Evolutionary conservation across 352 stramenopile species (phyloP).

Genomic region (Elongisporangium undulatum): DNA sequence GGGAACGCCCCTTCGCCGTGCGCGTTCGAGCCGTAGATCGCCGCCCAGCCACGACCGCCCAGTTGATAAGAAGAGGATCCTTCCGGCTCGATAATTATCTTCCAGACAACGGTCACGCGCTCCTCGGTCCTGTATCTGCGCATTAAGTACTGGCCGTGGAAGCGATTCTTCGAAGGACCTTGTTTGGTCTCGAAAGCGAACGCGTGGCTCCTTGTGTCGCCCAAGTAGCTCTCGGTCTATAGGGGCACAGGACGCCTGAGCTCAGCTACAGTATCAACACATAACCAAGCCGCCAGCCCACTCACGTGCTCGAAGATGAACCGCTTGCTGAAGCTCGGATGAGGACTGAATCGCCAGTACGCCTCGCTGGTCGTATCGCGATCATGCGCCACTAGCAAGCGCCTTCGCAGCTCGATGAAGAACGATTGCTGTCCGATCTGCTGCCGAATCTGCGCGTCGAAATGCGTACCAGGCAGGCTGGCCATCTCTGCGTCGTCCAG

Average conservation of each 20-base stretch:
- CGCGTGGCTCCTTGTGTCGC: neutral
- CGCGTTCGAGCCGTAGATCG: neutral
- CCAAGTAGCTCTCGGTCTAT: neutral
- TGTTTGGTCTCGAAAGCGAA: neutral
- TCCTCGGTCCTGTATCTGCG: neutral
- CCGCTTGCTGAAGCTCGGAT: neutral
- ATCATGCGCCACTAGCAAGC: neutral
- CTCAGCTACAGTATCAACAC: no score
- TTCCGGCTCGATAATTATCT: neutral
- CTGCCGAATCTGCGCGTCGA: neutral
- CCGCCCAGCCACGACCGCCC: neutral
- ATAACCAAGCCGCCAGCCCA: no score
- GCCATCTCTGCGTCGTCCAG: neutral
- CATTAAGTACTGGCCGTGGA: neutral
- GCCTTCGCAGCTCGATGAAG: neutral
- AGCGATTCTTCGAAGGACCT: neutral
- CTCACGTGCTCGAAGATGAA: neutral
- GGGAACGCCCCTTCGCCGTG: neutral
- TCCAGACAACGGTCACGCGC: neutral
- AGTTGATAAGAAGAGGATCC: neutral
- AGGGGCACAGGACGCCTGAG: no score
- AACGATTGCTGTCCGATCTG: neutral
- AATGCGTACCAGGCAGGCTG: neutral
- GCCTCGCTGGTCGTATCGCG: neutral
- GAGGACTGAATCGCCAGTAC: neutral